Base-by-base conservation (phyloP, 176 grass and related monocot genomes). In the Triticum urartu region DNA sequence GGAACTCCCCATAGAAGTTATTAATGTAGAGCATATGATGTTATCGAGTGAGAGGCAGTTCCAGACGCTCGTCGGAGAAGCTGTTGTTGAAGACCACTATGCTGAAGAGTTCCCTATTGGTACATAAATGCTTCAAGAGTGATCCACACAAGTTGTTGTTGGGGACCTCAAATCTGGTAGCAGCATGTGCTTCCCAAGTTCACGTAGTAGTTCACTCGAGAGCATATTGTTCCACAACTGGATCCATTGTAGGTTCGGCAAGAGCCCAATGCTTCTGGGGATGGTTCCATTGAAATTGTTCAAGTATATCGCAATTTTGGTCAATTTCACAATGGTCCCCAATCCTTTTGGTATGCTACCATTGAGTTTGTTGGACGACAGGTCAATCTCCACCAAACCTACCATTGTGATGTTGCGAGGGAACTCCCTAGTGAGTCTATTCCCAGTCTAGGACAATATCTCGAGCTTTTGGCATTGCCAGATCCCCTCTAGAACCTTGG, bases 181-280 rank as follows among this genome's bases (percentile, higher is more conserved):
- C 30, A 13, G 36, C 9, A 92, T 91, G 83, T 92, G 81, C 25
- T 84, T 86, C n/a, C 92, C 90, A 9, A 97, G 87, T 68, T 91
- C 84, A 4, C 67, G 68, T 1, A 90, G 87, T 22, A 94, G 81
- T 45, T 54, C 34, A 0, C 92, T 92, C 1, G 81, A 70, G 9
- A 94, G 81, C 0, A 69, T 64, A 78, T 97, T 97, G 21, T 1
- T 2, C 56, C 84, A 94, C 8, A 97, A 7, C 5, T 90, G 52
- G 39, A 93, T 15, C 78, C 88, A 84, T 0, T 0, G 7, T 36
- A 92, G 69, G 9, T 9, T 68, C 3, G 90, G 78, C 0, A 94
- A 81, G 21, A 76, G 79, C 26, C 70, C 90, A 36, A 97, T 89
- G 74, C 68, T 86, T 81, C 5, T 5, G 3, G 92, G 92, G 15